phyloP scores from a whole-genome alignment of 2,329 filamentous ascomycete genomes.

The Thermoascus crustaceus region DNA sequence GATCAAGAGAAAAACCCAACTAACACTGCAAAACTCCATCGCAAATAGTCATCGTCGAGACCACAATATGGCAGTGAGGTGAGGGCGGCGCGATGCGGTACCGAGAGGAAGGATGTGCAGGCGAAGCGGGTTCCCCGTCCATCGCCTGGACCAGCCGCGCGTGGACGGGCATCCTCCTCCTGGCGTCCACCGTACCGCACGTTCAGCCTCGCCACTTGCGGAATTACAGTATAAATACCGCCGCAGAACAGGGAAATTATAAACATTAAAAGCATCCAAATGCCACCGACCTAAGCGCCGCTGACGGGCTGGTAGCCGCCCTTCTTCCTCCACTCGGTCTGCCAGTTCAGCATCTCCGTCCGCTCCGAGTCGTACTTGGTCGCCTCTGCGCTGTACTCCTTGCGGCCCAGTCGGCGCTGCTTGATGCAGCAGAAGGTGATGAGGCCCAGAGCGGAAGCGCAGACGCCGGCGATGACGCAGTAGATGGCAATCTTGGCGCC shows the following conservation, averaged over 20 bases:
- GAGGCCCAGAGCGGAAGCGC: slow-evolving; percentile 23
- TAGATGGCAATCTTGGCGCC: slow-evolving; percentile 44
- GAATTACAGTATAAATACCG: not conserved
- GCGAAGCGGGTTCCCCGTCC: too few relatives aligned
- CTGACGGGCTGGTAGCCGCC: slow-evolving; percentile 20
- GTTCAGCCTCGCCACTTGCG: not conserved
- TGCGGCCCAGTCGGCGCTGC: slow-evolving; percentile 43
- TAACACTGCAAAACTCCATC: slow-evolving; percentile 1
- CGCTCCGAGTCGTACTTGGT: slow-evolving; percentile 36
- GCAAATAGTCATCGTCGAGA: not conserved
- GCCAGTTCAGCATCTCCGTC: slow-evolving; percentile 31
- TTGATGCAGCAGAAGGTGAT: slow-evolving; percentile 42
- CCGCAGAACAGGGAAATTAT: not conserved
- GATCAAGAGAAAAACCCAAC: not conserved
- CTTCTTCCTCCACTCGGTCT: slow-evolving; percentile 31
- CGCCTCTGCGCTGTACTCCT: slow-evolving; percentile 41
- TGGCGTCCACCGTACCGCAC: not conserved
- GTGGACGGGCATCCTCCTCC: not conserved
- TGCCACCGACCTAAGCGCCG: not conserved
- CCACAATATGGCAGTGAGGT: not conserved
- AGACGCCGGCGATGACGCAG: slow-evolving; percentile 28
- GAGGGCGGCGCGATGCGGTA: too few relatives aligned
- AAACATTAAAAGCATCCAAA: not conserved
- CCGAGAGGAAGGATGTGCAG: too few relatives aligned
- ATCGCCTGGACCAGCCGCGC: slow-evolving; percentile 1